These are phyloP conservation scores for Kokia cookei DNA, from an alignment of 441 rosid species.

Conservation along the genomic window DNA sequence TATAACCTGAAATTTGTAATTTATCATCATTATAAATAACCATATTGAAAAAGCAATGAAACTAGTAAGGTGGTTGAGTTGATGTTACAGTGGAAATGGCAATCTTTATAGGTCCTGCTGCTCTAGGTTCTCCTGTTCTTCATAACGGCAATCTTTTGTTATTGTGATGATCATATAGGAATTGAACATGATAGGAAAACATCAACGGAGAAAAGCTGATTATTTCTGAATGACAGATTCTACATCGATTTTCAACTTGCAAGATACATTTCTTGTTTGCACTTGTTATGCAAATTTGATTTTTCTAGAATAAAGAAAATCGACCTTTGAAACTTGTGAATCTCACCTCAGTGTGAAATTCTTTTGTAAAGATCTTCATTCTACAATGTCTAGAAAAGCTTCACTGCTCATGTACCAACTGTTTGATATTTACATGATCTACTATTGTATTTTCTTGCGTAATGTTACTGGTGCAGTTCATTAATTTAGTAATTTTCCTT, in stretches of 20 bases:
- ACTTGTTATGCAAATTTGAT: not conserved
- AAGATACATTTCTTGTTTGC: not conserved
- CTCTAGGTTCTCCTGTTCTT: not conserved
- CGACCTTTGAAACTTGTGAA: not conserved
- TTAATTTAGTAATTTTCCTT: conserved; percentile 8
- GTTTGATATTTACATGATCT: not conserved
- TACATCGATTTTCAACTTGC: not conserved
- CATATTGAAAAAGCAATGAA: not conserved
- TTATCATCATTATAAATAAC: not conserved
- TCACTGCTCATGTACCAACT: not conserved
- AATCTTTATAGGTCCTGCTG: not conserved
- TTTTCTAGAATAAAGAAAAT: not conserved
- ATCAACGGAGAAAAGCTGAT: not conserved
- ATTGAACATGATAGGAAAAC: not conserved
- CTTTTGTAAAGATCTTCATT: not conserved
- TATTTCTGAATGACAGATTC: not conserved
- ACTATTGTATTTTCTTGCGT: not conserved
- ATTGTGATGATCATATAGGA: not conserved
- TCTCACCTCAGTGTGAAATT: not conserved
- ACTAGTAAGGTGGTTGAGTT: not conserved
- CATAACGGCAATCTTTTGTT: not conserved
- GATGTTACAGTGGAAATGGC: not conserved
- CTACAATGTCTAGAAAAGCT: not conserved
- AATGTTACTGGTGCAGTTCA: conserved; percentile 3
- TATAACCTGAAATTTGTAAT: not conserved